phyloP scores from a whole-genome alignment of 345 rosid species.

The Arabidopsis arenosa region DNA sequence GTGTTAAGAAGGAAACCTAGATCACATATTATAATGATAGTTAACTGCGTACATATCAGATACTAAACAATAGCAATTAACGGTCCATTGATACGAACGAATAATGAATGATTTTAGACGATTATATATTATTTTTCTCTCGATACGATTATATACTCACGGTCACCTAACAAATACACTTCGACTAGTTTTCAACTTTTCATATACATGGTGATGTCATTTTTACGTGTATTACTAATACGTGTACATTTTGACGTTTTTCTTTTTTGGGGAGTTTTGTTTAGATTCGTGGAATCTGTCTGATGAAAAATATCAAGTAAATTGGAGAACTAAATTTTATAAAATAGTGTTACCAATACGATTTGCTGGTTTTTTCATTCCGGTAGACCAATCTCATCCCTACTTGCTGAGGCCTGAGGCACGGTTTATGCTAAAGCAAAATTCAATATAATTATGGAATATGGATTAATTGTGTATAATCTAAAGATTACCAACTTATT shows the following conservation, averaged over 20 bases:
- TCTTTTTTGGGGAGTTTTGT: neutral
- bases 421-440: neutral
- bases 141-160: neutral
- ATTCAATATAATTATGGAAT: neutral
- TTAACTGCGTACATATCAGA: neutral
- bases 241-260: slow-evolving; percentile 15
- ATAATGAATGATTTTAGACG: neutral
- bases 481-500: neutral
- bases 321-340: neutral
- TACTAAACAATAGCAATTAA: slow-evolving; percentile 19
- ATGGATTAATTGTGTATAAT: neutral
- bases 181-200: neutral
- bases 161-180: slow-evolving; percentile 27
- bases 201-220: slow-evolving; percentile 8
- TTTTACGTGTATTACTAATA: neutral
- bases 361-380: slow-evolving; percentile 10
- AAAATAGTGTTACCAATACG: neutral
- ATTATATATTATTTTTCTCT: neutral
- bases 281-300: slow-evolving; percentile 8
- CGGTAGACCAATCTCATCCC: neutral
- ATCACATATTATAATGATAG: slow-evolving; percentile 2
- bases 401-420: neutral
- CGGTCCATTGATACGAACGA: neutral
- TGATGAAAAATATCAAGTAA: slow-evolving; percentile 4
- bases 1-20: slow-evolving; percentile 19